Base-by-base conservation (phyloP, 192 early-diverging fungal species). In the Umbelopsis sp. region DNA sequence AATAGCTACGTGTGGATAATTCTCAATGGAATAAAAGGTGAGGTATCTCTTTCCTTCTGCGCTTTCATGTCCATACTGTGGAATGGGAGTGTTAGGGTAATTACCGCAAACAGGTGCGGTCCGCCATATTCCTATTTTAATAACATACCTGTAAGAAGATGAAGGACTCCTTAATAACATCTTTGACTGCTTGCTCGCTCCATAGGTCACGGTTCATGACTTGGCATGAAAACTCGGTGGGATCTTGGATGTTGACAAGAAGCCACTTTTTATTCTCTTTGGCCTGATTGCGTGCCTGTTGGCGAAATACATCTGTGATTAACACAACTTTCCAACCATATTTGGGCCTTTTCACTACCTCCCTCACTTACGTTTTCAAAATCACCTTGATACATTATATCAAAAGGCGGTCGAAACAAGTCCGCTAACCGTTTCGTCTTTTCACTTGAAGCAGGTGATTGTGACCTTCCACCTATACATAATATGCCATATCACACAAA, bases 191-290 rank as follows among this genome's bases (percentile, higher is more conserved):
- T 21, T 72, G 32, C 54, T 95, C 83, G 32, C 91, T 96, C 96
- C 95, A 99, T 52, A 98, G 84, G 83, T 99, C 96, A 66, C 97
- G 91, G 75, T 97, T 97, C 77, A 98, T 79, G 20, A 90, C 81
- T 71, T 96, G 94, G 79, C 95, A 97, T 22, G 84, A 77, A 80
- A 98, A 97, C 50, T 96, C 94, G 0, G 88, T 78, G 6, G 89
- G 81, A 50, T 97, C 91, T 56, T 97, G 93, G 45, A 97, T 84
- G 65, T 95, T 95, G 34, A 97, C 80, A 69, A 97, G 81, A 36
- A 97, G 71, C 95, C 94, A 96, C 74, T 92, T 96, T 31, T 81
- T 84, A 22, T 85, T 77, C 21, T 65, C 68, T 67, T 80, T 81
- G 12, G 92, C 96, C 14, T 68, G 68, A 1, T 83, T 78, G 59